A percentile compares a stretch with the other conserved stretches of the same genome.
Conservation (phyloP, 106 monocot species). For the Chionographis japonica region DNA sequence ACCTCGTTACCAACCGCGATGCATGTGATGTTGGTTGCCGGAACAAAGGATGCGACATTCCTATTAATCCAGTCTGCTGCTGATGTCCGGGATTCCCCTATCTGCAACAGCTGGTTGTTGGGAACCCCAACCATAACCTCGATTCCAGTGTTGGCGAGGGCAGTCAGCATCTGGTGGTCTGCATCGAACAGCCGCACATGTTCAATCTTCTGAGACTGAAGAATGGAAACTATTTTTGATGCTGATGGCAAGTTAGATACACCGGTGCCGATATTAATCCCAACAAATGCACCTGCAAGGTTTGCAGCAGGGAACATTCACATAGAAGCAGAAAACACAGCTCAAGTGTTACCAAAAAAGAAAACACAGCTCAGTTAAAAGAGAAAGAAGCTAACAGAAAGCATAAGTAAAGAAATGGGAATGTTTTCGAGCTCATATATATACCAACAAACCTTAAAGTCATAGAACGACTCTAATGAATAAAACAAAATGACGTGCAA, state of each 20-base stretch:
- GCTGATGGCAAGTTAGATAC: slow-evolving; percentile 55
- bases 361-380: neutral
- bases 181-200: slow-evolving; percentile 73
- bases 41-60: slow-evolving; percentile 72
- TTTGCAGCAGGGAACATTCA: neutral
- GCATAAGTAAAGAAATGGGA: neutral
- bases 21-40: slow-evolving; percentile 80
- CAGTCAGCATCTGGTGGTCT: slow-evolving; percentile 64
- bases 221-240: slow-evolving; percentile 62
- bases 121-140: slow-evolving; percentile 81
- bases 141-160: slow-evolving; percentile 88
- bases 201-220: slow-evolving; percentile 50
- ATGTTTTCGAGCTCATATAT: too few relatives aligned
- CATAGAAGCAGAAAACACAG: neutral
- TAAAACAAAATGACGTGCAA: too few relatives aligned
- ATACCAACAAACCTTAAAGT: too few relatives aligned
- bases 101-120: slow-evolving; percentile 52
- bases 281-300: slow-evolving; percentile 64
- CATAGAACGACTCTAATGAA: too few relatives aligned
- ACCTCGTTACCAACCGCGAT: slow-evolving; percentile 84
- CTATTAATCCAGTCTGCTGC: slow-evolving; percentile 83
- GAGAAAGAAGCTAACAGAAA: neutral
- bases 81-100: slow-evolving; percentile 55
- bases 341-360: too few relatives aligned
- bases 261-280: slow-evolving; percentile 61